Base-by-base conservation (phyloP, 2,329 filamentous ascomycete species). In the Colletotrichum sp. region DNA sequence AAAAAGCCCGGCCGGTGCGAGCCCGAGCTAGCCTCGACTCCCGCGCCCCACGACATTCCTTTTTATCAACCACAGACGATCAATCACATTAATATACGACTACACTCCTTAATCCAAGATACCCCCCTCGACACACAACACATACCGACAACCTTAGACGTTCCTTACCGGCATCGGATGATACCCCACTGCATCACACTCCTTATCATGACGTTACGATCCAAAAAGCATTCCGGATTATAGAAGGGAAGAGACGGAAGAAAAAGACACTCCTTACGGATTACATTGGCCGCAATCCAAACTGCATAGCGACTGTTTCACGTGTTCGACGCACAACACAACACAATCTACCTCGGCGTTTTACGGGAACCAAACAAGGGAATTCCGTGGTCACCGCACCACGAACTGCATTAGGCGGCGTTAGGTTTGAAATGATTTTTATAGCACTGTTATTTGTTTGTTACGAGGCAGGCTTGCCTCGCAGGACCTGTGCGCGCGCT, bases 291-390 rank as follows among this genome's bases (percentile, higher is more conserved):
- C 59, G 82, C 80, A 86, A 86, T 85, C 86, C 85, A 86, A 86
- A 87, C 84, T 89, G 88, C 88, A 90, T 90, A 89, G 88, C 89
- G 88, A 87, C 87, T 88, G 85, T 87, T 86, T 86, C 82, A 78
- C n/a, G 67, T 77, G 75, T 77, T 76, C 66, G 71, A 74, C 71
- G 73, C 73, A 67, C 26, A 67, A 75, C n/a, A 57, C 52, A 57
- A 57, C 52, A 57, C 18, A 61, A 30, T 30, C 26, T 61, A 72
- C 30, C 63, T 57, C 21, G 73, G 73, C 73, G 73, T 75, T 75
- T 30, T 57, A 63, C 18, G 57, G 73, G 73, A 63, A 61, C 43
- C 69, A 68, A 70, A 65, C 63, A 57, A 67, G 61, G 55, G 36
- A n/a, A 61, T 55, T 52, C 8, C 24, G 61, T 64, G 52, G 61